Conservation (phyloP, 2,329 filamentous ascomycete species). For the Trichoderma sp. region DNA sequence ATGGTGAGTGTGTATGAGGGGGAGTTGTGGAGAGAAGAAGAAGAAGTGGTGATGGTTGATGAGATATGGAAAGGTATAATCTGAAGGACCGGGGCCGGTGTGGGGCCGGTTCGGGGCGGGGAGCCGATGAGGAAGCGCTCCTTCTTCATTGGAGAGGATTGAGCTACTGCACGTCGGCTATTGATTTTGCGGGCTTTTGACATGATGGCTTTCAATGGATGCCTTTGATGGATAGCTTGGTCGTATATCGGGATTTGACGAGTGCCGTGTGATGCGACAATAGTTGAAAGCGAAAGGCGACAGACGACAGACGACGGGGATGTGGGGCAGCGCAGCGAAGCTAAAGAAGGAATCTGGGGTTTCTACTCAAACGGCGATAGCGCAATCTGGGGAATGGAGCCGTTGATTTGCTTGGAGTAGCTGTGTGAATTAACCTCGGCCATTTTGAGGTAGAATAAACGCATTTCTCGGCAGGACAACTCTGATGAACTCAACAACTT, state of each 20-base stretch:
- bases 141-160: not conserved
- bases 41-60: not conserved
- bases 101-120: slow-evolving; percentile 10
- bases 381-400: not conserved
- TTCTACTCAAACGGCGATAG: not conserved
- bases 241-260: not conserved
- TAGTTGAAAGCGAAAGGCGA: not conserved
- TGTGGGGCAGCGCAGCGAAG: not conserved
- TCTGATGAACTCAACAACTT: not conserved
- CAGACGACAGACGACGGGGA: not conserved
- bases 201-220: not conserved
- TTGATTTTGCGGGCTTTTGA: not conserved
- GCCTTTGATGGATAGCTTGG: not conserved
- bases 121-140: not conserved
- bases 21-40: not conserved
- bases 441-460: not conserved
- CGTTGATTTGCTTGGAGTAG: not conserved
- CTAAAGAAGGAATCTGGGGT: not conserved
- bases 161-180: not conserved
- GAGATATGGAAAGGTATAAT: not conserved
- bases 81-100: not conserved
- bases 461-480: not conserved
- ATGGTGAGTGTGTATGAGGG: not conserved
- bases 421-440: not conserved
- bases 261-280: not conserved